phyloP scores from a whole-genome alignment of 441 rosid genomes.

The Gossypium lobatum region DNA sequence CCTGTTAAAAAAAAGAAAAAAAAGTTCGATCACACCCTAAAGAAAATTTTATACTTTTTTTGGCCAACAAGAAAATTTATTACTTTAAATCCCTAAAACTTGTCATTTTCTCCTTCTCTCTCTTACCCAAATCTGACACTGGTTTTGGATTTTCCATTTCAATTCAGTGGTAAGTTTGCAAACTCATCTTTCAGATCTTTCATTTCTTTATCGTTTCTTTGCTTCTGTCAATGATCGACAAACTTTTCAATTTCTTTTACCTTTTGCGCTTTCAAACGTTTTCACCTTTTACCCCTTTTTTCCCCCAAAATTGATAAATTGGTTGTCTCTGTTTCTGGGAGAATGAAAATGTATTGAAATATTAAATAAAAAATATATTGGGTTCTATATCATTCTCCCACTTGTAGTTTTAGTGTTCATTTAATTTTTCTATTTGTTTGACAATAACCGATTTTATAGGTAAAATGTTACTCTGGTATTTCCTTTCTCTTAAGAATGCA shows the following conservation, averaged over 20 bases:
- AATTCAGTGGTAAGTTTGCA: conserved; percentile 8
- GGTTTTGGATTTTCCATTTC: conserved; percentile 14
- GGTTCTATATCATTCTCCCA: background rate
- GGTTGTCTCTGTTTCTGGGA: background rate
- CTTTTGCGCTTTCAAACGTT: background rate
- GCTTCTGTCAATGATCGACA: background rate
- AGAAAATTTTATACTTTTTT: no score
- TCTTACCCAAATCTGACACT: background rate
- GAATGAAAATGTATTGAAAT: background rate
- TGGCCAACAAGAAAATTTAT: background rate
- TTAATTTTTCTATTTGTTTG: background rate
- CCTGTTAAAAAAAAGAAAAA: background rate
- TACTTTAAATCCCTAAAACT: background rate
- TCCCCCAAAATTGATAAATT: background rate
- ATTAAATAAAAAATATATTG: background rate
- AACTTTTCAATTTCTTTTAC: background rate
- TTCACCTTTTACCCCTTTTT: background rate
- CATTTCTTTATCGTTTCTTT: background rate
- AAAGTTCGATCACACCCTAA: no score
- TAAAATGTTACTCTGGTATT: background rate
- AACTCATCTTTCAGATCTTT: background rate
- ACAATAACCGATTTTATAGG: background rate
- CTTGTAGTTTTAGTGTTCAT: background rate
- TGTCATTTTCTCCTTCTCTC: background rate
- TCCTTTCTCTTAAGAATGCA: background rate